Evolutionary conservation across 169 alveolate genomes (phyloP).

Genomic region (Blepharisma undulans): DNA sequence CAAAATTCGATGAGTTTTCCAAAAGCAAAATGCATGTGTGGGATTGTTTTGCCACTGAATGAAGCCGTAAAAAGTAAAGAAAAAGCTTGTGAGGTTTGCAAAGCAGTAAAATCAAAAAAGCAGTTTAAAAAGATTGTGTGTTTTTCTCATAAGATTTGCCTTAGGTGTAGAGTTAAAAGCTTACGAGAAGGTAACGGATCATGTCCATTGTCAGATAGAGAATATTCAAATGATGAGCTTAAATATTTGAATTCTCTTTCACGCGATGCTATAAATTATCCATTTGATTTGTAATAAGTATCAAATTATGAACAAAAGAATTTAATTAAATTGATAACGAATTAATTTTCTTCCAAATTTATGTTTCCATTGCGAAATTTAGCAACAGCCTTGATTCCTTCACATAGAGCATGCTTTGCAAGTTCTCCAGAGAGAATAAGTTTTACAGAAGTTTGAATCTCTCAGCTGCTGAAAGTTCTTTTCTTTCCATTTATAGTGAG

Average conservation of each 20-base stretch:
- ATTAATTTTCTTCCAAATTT: no score
- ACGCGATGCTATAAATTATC: not conserved
- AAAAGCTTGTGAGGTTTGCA: not conserved
- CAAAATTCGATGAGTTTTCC: not conserved
- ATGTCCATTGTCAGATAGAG: not conserved
- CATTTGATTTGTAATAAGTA: not conserved
- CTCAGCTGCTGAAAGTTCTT: constrained; percentile 98
- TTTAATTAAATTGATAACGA: no score
- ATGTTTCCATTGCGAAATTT: constrained; percentile 89
- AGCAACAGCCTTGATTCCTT: constrained; percentile 99
- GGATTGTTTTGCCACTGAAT: not conserved
- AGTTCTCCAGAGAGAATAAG: constrained; percentile 99
- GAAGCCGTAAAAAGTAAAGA: not conserved
- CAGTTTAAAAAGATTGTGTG: not conserved
- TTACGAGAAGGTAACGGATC: not conserved
- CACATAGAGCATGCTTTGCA: constrained; percentile 99
- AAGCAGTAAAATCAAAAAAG: not conserved
- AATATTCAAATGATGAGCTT: not conserved
- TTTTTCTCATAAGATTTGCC: not conserved
- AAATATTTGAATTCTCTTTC: not conserved
- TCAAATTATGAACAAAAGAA: no score
- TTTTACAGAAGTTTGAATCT: constrained; percentile 98
- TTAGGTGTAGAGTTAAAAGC: not conserved
- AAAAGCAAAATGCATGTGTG: not conserved
- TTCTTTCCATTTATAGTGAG: constrained; percentile 96